These are phyloP conservation scores for Lactarius indigo DNA, from an alignment of 768 basidiomycete species.

Conservation along the genomic window DNA sequence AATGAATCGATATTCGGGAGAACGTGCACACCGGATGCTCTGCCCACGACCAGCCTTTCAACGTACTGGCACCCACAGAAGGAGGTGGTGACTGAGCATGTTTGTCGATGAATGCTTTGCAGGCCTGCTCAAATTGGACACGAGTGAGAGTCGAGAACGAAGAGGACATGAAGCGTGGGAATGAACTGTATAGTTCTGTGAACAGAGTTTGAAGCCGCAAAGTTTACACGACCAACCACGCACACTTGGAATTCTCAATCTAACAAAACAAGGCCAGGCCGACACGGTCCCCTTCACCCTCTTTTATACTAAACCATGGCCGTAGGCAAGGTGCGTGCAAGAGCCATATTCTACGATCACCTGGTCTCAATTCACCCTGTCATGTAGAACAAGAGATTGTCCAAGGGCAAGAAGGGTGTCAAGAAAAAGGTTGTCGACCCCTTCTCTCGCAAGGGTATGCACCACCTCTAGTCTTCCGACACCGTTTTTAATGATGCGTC, in stretches of 20 bases:
- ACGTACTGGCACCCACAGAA: conserved; percentile 7
- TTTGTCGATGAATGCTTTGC: conserved; percentile 46
- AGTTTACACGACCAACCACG: conserved; percentile 19
- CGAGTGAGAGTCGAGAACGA: conserved; percentile 51
- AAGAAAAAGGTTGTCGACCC: conserved; percentile 99
- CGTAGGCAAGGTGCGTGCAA: conserved; percentile 75
- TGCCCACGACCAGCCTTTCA: conserved; percentile 55
- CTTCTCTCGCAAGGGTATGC: conserved; percentile 95
- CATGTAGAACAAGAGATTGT: conserved; percentile 90
- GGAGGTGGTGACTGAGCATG: conserved; percentile 17
- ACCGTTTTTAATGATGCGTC: neutral
- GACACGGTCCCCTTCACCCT: conserved; percentile 42
- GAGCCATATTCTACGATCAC: neutral
- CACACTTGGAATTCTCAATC: conserved; percentile 32
- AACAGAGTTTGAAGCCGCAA: conserved; percentile 65
- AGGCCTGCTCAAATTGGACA: conserved; percentile 55
- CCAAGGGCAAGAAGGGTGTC: conserved; percentile 98
- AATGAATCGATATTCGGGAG: neutral
- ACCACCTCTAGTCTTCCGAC: neutral
- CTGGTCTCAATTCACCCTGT: neutral
- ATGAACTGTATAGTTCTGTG: conserved; percentile 43
- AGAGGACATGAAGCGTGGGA: conserved; percentile 26
- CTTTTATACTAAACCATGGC: conserved; percentile 58
- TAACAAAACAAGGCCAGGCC: conserved; percentile 49
- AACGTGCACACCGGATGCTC: conserved; percentile 50